Base-by-base conservation (phyloP, 306 rosid genomes). In the Styphnolobium japonicum region DNA sequence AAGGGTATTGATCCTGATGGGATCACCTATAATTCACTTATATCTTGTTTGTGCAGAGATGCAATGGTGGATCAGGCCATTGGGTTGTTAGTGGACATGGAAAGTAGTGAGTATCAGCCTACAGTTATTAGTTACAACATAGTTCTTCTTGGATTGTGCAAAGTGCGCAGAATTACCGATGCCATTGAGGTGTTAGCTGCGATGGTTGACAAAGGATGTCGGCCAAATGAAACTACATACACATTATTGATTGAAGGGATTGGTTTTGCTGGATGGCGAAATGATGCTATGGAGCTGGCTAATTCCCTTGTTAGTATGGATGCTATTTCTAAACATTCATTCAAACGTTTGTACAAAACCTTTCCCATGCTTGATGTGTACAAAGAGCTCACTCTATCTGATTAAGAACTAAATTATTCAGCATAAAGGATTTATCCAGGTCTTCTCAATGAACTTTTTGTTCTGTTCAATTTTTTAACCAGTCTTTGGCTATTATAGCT, bases 1-100 rank as follows among this genome's bases (percentile, higher is more conserved):
- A 89, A 86, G 7, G 86, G 84, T 19, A 82, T 91, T 43, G 89
- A 80, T 29, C 93, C 98, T 4, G 97, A 94, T 33, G 85, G 69
- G 76, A 86, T 92, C 55, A 94, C 98, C 0, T 94, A 94, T 37
- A 91, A 91, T 73, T 88, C 93, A 2, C 95, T 94, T 3, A 85
- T 94, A 67, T 90, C 95, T 3, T 86, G 89, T 49, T 87, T 94
- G 89, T 94, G 98, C 83, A 89, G 98, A 83, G 97, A 94, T 69
- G 91, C 93, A 63, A 69, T 94, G 92, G 94, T 92, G 69, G 81
- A 88, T 55, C 88, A 89, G 88, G 98, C 97, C 14, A 85, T 92
- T 23, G 93, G 89, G 67, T 80, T 94, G 90, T 81, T 92, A 77
- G 81, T 85, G 64, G 97, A 90, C 81, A 90, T 94, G 97, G 92